Conservation (phyloP, 495 filamentous ascomycete species). For the Lasiosphaeria hispida region DNA sequence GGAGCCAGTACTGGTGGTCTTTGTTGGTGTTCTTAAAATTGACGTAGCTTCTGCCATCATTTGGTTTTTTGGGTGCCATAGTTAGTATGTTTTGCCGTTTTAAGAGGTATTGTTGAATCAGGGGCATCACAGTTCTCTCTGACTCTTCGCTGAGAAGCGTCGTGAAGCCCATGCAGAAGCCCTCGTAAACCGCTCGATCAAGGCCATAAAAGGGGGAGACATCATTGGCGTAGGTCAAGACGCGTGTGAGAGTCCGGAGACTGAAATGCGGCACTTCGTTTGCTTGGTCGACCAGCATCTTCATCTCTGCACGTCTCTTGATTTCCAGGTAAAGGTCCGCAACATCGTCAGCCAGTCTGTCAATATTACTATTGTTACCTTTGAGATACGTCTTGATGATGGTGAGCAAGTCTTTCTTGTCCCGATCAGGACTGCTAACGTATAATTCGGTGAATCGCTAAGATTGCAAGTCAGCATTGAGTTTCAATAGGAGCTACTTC, state of each 20-base stretch:
- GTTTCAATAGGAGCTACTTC: too few relatives aligned
- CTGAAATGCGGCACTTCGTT: slow-evolving; percentile 95
- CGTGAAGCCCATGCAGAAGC: slow-evolving; percentile 97
- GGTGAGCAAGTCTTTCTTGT: slow-evolving; percentile 74
- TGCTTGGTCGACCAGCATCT: slow-evolving; percentile 86
- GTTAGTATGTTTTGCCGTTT: slow-evolving; percentile 65
- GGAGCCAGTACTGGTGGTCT: slow-evolving; percentile 86
- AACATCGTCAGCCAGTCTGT: slow-evolving; percentile 69
- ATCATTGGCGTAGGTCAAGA: slow-evolving; percentile 79
- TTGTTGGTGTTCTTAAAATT: slow-evolving; percentile 60
- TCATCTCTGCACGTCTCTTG: slow-evolving; percentile 75
- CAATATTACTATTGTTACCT: slow-evolving; percentile 60
- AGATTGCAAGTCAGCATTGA: too few relatives aligned
- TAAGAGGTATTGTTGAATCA: slow-evolving; percentile 77
- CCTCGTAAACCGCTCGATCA: slow-evolving; percentile 84
- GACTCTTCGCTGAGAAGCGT: slow-evolving; percentile 80
- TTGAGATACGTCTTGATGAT: slow-evolving; percentile 86
- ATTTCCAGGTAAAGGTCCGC: slow-evolving; percentile 82
- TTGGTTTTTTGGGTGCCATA: slow-evolving; percentile 70
- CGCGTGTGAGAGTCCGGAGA: slow-evolving; percentile 88
- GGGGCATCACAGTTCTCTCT: slow-evolving; percentile 68
- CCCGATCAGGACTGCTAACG: slow-evolving; percentile 81
- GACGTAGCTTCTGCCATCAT: slow-evolving; percentile 75
- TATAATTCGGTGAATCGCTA: slow-evolving; percentile 88
- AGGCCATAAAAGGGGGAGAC: slow-evolving; percentile 85